Evolutionary conservation across 2,329 filamentous ascomycete species (phyloP).

Genomic region (Lomentospora prolificans): DNA sequence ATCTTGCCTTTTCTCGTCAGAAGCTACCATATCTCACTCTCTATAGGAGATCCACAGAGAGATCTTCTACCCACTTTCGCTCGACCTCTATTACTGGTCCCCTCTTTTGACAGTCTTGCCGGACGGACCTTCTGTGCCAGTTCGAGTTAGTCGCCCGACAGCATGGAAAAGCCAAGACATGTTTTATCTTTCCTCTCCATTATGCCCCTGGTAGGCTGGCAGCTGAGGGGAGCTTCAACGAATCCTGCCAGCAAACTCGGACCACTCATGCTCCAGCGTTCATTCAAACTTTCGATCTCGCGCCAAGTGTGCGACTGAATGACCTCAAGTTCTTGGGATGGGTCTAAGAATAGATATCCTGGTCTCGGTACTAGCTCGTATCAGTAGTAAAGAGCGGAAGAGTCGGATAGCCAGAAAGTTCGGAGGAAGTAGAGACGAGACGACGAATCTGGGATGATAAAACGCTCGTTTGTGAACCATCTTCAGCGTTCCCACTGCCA

Average conservation of each 20-base stretch:
- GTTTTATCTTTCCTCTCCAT: not conserved
- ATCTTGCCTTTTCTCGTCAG: not conserved
- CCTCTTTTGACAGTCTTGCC: not conserved
- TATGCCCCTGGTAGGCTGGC: no score
- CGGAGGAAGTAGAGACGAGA: not conserved
- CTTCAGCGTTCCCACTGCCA: no score
- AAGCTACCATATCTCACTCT: not conserved
- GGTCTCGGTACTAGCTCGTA: no score
- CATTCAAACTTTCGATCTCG: no score
- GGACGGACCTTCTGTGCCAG: not conserved
- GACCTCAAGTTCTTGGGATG: no score
- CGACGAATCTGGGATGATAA: no score
- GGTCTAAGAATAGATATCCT: no score
- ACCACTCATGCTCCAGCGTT: no score
- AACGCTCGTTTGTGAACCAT: no score
- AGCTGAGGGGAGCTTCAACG: no score
- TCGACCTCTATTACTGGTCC: not conserved
- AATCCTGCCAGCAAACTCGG: no score
- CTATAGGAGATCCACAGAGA: not conserved
- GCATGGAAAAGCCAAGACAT: not conserved
- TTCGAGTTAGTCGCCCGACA: not conserved
- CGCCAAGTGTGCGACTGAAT: no score
- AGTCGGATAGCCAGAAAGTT: not conserved
- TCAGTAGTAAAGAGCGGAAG: not conserved
- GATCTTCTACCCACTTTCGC: not conserved